Evolutionary conservation across 208 protist genomes (phyloP).

Genomic region (Trypanosoma rangeli): DNA sequence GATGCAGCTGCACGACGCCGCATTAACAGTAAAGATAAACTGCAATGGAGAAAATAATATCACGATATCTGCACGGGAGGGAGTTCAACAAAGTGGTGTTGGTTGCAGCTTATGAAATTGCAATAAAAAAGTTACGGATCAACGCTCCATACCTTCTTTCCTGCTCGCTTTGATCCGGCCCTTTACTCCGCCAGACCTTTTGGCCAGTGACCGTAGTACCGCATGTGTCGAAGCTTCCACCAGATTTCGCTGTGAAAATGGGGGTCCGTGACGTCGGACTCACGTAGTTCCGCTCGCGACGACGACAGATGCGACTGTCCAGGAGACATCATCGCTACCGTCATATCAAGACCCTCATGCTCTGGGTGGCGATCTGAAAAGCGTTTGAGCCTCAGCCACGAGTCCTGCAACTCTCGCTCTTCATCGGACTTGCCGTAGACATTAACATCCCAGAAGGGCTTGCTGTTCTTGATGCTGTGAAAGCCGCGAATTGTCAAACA

Average conservation of each 20-base stretch:
- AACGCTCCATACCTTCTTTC: not conserved
- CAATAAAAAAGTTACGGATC: not conserved
- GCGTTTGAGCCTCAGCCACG: constrained; percentile 73
- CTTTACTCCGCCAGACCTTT: constrained; percentile 73
- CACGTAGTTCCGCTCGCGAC: constrained; percentile 78
- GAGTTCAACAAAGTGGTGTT: not conserved
- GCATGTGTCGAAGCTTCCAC: constrained; percentile 86
- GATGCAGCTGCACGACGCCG: not conserved
- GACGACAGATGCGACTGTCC: constrained; percentile 73
- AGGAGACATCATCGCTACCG: constrained; percentile 79
- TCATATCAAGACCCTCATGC: constrained; percentile 70
- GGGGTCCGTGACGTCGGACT: constrained; percentile 86
- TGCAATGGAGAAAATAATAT: not conserved
- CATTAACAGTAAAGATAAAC: not conserved
- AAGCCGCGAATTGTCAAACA: constrained; percentile 78
- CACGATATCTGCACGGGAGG: not conserved
- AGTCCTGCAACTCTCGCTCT: constrained; percentile 50
- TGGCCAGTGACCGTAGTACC: constrained; percentile 90
- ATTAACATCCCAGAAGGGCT: constrained; percentile 86
- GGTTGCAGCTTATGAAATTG: not conserved
- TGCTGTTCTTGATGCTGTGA: constrained; percentile 87
- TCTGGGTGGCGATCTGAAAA: constrained; percentile 87
- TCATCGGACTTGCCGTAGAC: constrained; percentile 77
- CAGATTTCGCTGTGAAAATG: constrained; percentile 88
- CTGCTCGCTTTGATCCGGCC: not conserved